Base-by-base conservation (phyloP, 23 red algal genomes). In the Gracilaria caudata region DNA sequence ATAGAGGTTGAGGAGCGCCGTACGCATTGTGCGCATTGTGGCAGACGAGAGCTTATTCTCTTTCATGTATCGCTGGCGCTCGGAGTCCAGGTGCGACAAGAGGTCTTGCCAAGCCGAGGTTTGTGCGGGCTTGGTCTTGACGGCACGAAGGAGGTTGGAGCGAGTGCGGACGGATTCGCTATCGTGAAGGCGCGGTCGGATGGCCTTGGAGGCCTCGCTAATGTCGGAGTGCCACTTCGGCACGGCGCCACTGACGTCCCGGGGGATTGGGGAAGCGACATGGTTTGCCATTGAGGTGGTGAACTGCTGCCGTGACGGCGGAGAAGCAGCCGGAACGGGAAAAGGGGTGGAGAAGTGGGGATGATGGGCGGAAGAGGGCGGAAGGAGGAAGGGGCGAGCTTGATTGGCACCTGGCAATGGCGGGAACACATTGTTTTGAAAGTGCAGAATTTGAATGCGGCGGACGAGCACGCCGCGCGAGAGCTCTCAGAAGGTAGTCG, bases 1-100 rank as follows among this genome's bases (percentile, higher is more conserved):
- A 90, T 96, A 95, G 30, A 95, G 80, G 29, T 82, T 90, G 56
- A 92, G 83, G 12, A 95, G 53, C 35, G 84, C 85, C 21, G 68
- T 68, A 47, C 53, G 72, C 85, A 89, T 89, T 10, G 25, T 34
- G 28, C 55, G 35, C 37, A 24, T 35, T 4, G 64, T 26, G n/a
- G 25, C 32, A 10, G 47, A 12, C 40, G 68, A 68, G 23, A 64
- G 39, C 13, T 44, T 55, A 10, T 65, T 51, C 21, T 65, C 34
- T 51, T 73, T 29, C 25, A 89, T 63, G 73, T 64, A 68, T 3
- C 46, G 21, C 29, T 77, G 49, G 6, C 85, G 85, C 53, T 89
- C 85, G 30, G 74, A 33, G 59, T 89, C 71, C 12, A 89, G 57
- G 7, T 60, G 55, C 5, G 51, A 38, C 26, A 89, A 37, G n/a